Evolutionary conservation across 805 yeast genomes (phyloP).

Genomic region (Saccharomycopsis sp.): DNA sequence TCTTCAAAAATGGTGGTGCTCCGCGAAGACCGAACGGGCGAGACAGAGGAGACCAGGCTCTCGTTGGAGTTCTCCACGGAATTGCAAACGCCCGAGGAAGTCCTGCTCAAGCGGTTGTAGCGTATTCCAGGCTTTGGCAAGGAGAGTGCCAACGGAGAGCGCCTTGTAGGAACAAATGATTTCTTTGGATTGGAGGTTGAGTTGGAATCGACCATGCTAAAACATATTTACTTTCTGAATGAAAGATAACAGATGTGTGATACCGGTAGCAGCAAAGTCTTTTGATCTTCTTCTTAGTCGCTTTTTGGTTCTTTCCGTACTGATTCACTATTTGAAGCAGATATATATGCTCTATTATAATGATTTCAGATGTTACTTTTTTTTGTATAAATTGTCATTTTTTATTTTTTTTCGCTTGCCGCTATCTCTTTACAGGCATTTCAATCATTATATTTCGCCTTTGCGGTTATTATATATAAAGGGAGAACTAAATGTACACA

Average conservation of each 20-base stretch:
- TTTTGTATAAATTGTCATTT: not conserved
- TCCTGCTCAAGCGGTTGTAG: no score
- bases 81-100: no score
- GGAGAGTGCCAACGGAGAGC: constrained; percentile 15
- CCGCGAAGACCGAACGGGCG: no score
- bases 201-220: no score
- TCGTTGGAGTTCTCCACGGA: no score
- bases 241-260: no score
- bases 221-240: no score
- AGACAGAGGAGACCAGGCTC: no score
- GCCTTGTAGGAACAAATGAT: constrained; percentile 13
- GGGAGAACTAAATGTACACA: not conserved
- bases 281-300: not conserved
- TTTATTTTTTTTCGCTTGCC: not conserved
- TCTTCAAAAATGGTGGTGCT: no score
- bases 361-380: not conserved
- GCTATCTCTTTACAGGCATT: not conserved
- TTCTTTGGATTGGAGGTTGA: constrained; percentile 6
- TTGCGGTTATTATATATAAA: not conserved
- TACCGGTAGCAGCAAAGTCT: not conserved
- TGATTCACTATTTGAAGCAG: not conserved
- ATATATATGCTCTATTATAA: not conserved
- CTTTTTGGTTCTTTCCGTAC: not conserved
- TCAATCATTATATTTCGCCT: no score
- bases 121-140: no score